Percentiles rank a stretch among this genome's conserved stretches.
These are phyloP conservation scores for Phytophthora fragariaefolia DNA, from an alignment of 352 stramenopile genomes.

Conservation along the genomic window DNA sequence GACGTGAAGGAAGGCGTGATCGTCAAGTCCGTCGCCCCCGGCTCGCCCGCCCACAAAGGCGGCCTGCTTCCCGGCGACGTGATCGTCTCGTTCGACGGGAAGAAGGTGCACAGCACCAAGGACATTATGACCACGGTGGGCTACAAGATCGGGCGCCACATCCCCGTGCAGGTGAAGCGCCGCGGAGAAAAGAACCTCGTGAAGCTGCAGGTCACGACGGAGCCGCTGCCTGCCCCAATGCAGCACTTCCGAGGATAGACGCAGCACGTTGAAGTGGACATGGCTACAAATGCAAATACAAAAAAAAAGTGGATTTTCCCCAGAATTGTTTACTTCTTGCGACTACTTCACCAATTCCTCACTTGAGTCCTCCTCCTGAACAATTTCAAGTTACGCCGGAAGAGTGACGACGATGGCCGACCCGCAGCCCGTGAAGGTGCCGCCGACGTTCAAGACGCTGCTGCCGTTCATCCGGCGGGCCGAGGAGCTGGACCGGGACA, in stretches of 20 bases:
- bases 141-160: constrained; percentile 75
- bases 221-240: constrained; percentile 58
- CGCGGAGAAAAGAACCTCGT: constrained; percentile 55
- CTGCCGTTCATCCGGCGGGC: constrained; percentile 94
- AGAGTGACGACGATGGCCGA: constrained; percentile 49
- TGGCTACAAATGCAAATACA: constrained; percentile 11
- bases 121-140: constrained; percentile 75
- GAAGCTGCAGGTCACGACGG: constrained; percentile 64
- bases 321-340: background rate
- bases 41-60: constrained; percentile 82
- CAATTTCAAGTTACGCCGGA: background rate
- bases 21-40: constrained; percentile 79
- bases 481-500: constrained; percentile 95
- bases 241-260: constrained; percentile 25
- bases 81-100: constrained; percentile 81
- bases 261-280: constrained; percentile 6
- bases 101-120: constrained; percentile 74
- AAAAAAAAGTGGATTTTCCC: constrained; percentile 1
- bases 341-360: background rate
- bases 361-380: no score
- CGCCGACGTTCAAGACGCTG: constrained; percentile 94
- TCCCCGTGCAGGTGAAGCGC: constrained; percentile 71
- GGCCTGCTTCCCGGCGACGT: constrained; percentile 77
- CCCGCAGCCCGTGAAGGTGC: constrained; percentile 78
- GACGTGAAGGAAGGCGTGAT: constrained; percentile 84